phyloP scores from a whole-genome alignment of 139 green algal species.

The Tetradesmus lagerheimii region DNA sequence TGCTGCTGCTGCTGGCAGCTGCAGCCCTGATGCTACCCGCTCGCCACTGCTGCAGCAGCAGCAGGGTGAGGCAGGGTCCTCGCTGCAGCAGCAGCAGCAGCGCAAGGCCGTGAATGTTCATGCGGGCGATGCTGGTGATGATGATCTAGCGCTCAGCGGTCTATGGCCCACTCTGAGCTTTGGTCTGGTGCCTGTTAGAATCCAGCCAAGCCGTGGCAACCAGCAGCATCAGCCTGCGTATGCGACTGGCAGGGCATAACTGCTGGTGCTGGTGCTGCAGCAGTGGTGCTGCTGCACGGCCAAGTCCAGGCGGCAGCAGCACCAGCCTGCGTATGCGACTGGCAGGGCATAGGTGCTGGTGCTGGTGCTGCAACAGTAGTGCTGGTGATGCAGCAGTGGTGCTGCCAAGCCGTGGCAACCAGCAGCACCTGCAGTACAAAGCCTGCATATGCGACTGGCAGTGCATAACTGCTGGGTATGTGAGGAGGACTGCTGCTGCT shows the following conservation, averaged over 20 bases:
- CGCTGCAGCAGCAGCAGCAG: conserved; percentile 36
- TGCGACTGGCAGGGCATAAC: not conserved
- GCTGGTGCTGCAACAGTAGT: too few relatives aligned
- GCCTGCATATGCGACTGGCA: too few relatives aligned
- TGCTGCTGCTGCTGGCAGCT: not conserved
- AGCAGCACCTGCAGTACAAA: too few relatives aligned
- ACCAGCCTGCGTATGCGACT: too few relatives aligned
- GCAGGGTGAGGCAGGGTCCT: not conserved
- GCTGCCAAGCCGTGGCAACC: too few relatives aligned
- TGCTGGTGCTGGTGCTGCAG: not conserved
- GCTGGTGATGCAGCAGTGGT: too few relatives aligned
- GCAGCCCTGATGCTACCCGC: not conserved
- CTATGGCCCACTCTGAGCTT: conserved; percentile 36
- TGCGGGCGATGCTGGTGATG: not conserved
- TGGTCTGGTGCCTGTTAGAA: not conserved
- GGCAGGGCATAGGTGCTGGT: too few relatives aligned
- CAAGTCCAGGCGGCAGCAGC: not conserved
- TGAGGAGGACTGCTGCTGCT: too few relatives aligned
- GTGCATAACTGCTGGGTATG: too few relatives aligned
- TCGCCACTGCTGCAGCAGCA: not conserved
- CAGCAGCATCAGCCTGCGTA: conserved; percentile 4
- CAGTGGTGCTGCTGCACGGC: too few relatives aligned
- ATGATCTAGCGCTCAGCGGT: not conserved
- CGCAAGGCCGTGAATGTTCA: not conserved
- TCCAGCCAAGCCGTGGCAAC: not conserved